Evolutionary conservation across 352 stramenopile species (phyloP).

Genomic region (Phytophthora boehmeriae): DNA sequence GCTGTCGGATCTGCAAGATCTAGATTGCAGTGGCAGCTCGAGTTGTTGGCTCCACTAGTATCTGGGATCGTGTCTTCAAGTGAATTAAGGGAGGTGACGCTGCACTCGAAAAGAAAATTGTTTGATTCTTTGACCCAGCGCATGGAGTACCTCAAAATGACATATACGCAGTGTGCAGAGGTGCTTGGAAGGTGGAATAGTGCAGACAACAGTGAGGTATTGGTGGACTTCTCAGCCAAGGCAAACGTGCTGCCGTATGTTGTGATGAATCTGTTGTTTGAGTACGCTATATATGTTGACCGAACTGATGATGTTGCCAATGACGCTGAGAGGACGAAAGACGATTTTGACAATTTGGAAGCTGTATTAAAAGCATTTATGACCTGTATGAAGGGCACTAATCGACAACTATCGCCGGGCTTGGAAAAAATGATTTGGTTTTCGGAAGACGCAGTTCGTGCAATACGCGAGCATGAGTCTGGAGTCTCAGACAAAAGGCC

Average conservation of each 20-base stretch:
- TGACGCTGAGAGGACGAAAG: constrained; percentile 8
- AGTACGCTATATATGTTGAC: constrained; percentile 41
- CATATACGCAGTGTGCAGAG: constrained; percentile 20
- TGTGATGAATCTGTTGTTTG: constrained; percentile 52
- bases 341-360: constrained; percentile 14
- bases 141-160: constrained; percentile 32
- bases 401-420: not conserved
- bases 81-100: constrained; percentile 37
- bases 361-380: constrained; percentile 21
- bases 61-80: constrained; percentile 13
- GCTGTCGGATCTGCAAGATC: constrained; percentile 31
- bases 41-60: constrained; percentile 45
- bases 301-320: constrained; percentile 24
- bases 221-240: constrained; percentile 48
- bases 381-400: constrained; percentile 4
- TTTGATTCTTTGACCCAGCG: constrained; percentile 27
- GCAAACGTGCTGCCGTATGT: constrained; percentile 39
- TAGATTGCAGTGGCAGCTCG: constrained; percentile 55
- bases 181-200: constrained; percentile 38
- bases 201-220: constrained; percentile 6
- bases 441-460: constrained; percentile 21
- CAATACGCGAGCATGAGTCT: constrained; percentile 13
- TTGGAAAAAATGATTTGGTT: constrained; percentile 26
- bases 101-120: constrained; percentile 60
- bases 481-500: constrained; percentile 4